phyloP scores from a whole-genome alignment of 2,329 filamentous ascomycete species.

The Botrytis paeoniae region DNA sequence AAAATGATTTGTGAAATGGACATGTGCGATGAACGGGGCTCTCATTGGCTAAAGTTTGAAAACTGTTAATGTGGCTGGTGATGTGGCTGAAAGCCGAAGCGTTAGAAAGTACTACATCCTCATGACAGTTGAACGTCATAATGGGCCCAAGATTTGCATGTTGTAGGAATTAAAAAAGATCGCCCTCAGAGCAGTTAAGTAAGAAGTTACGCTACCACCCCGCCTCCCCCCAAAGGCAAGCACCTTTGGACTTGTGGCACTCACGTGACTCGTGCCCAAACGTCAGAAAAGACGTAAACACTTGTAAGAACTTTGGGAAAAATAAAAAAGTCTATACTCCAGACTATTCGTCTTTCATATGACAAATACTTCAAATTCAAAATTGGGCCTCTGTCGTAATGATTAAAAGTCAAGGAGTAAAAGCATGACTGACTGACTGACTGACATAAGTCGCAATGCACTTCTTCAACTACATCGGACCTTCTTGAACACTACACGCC shows the following conservation, averaged over 20 bases:
- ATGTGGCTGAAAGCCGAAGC: neutral
- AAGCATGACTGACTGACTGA: neutral
- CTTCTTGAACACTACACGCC: neutral
- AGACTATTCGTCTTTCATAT: neutral
- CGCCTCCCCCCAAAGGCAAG: neutral
- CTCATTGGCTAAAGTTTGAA: neutral
- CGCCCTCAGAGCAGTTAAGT: neutral
- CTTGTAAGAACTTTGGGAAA: neutral
- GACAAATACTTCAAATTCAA: neutral
- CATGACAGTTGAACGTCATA: neutral
- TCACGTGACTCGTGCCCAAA: neutral
- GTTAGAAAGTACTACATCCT: neutral
- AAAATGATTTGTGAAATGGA: neutral
- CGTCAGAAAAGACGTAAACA: neutral
- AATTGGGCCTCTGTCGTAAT: neutral
- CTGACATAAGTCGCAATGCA: neutral
- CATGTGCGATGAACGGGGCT: conserved; percentile 1
- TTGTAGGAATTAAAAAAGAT: neutral
- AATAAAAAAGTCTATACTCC: neutral
- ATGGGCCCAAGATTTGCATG: neutral
- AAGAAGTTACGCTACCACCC: neutral
- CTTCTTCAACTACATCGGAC: neutral
- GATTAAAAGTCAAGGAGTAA: too few relatives aligned
- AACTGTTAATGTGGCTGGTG: neutral
- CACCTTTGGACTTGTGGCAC: neutral